Conservation (phyloP, 805 yeast species). For the Candida broadrunensis region DNA sequence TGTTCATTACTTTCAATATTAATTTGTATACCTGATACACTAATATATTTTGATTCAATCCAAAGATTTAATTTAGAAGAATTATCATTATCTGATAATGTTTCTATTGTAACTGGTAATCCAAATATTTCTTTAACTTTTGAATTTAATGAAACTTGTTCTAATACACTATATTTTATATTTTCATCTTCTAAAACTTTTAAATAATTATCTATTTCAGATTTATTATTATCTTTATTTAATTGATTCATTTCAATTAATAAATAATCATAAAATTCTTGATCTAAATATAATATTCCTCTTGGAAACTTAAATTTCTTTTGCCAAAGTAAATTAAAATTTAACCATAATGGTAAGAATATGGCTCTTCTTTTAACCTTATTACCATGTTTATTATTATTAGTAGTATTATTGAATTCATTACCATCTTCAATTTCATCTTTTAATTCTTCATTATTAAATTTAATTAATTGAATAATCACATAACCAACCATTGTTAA, state of each 20-base stretch:
- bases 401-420: background rate
- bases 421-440: background rate
- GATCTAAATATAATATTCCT: conserved; percentile 23
- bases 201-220: conserved; percentile 10
- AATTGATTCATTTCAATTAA: conserved; percentile 12
- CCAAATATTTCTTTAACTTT: conserved; percentile 22
- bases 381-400: no score
- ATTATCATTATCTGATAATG: background rate
- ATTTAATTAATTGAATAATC: conserved; percentile 12
- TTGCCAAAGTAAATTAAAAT: conserved; percentile 22
- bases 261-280: conserved; percentile 12
- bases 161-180: conserved; percentile 25
- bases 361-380: conserved; percentile 6
- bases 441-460: conserved; percentile 5
- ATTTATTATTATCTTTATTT: conserved; percentile 5
- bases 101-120: conserved; percentile 21
- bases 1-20: conserved; percentile 1
- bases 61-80: conserved; percentile 22
- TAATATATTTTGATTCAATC: conserved; percentile 27
- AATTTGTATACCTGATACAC: conserved; percentile 26
- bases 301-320: conserved; percentile 23
- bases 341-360: conserved; percentile 23
- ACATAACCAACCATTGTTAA: conserved; percentile 22
- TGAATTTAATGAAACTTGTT: conserved; percentile 18
- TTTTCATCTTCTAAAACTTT: conserved; percentile 16